Evolutionary conservation across 257 asterid species (phyloP).

Genomic region (Primulina tabacum): DNA sequence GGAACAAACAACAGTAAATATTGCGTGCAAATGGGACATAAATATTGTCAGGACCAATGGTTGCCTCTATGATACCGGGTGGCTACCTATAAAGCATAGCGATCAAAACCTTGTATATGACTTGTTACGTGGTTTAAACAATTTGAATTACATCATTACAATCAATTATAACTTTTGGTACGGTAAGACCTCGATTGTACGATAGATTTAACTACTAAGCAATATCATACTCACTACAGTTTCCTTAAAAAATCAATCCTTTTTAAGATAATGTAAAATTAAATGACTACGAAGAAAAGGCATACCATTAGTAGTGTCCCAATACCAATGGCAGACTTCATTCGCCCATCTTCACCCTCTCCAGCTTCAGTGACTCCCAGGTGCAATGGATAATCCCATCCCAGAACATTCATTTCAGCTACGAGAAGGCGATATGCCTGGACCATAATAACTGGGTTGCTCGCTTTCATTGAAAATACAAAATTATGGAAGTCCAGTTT

Average conservation of each 20-base stretch:
- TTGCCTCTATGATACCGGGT: not conserved
- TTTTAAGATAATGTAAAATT: slow-evolving; percentile 1
- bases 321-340: slow-evolving; percentile 86
- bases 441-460: slow-evolving; percentile 98
- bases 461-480: slow-evolving; percentile 98
- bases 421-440: slow-evolving; percentile 95
- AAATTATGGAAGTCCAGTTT: slow-evolving; percentile 93
- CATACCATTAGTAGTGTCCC: slow-evolving; percentile 80
- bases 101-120: too few relatives aligned
- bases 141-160: not conserved
- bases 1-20: too few relatives aligned
- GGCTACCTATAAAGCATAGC: not conserved
- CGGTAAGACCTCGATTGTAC: too few relatives aligned
- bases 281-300: slow-evolving; percentile 3
- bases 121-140: too few relatives aligned
- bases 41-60: not conserved
- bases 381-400: slow-evolving; percentile 78
- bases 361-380: slow-evolving; percentile 73
- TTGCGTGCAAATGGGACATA: not conserved
- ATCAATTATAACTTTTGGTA: not conserved
- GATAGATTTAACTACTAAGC: not conserved
- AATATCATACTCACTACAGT: not conserved
- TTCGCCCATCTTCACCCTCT: slow-evolving; percentile 69
- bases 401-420: slow-evolving; percentile 96
- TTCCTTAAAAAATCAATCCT: not conserved